Conservation (phyloP, 306 rosid genomes). For the Pterocarpus macrocarpus region DNA sequence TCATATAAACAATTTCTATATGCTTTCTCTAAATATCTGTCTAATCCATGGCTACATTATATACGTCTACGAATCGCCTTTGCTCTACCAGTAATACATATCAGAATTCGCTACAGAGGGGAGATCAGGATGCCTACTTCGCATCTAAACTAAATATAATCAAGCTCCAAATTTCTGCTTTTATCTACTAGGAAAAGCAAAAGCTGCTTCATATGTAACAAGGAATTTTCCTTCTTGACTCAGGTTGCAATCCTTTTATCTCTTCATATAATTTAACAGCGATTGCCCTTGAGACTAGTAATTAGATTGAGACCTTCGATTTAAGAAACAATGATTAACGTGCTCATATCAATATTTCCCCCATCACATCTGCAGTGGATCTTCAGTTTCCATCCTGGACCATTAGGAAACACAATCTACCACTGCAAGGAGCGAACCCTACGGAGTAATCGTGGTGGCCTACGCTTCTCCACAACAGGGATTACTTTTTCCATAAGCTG, state of each 20-base stretch:
- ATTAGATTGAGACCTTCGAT: constrained; percentile 27
- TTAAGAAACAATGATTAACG: constrained; percentile 33
- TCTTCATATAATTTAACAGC: constrained; percentile 27
- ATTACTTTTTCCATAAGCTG: constrained; percentile 89
- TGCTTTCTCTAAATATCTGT: constrained; percentile 36
- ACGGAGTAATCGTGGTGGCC: constrained; percentile 70
- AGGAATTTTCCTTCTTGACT: constrained; percentile 46
- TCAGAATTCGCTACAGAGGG: constrained; percentile 44
- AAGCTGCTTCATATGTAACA: constrained; percentile 39
- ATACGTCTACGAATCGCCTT: constrained; percentile 42
- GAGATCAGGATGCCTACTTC: constrained; percentile 46
- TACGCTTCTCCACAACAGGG: constrained; percentile 78
- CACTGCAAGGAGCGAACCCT: constrained; percentile 73
- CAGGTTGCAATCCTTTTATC: constrained; percentile 47
- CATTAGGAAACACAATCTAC: constrained; percentile 61
- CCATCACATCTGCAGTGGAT: constrained; percentile 27
- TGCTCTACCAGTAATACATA: constrained; percentile 39
- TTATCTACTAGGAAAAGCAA: constrained; percentile 44
- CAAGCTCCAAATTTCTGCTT: constrained; percentile 47
- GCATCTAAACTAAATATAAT: constrained; percentile 51
- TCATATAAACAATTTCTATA: constrained; percentile 39
- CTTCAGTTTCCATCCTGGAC: constrained; percentile 33
- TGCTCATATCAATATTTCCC: constrained; percentile 29
- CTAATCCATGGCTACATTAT: constrained; percentile 41
- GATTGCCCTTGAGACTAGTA: constrained; percentile 36